These are phyloP conservation scores for Odontarrhena argentea DNA, from an alignment of 345 rosid species.

Conservation along the genomic window DNA sequence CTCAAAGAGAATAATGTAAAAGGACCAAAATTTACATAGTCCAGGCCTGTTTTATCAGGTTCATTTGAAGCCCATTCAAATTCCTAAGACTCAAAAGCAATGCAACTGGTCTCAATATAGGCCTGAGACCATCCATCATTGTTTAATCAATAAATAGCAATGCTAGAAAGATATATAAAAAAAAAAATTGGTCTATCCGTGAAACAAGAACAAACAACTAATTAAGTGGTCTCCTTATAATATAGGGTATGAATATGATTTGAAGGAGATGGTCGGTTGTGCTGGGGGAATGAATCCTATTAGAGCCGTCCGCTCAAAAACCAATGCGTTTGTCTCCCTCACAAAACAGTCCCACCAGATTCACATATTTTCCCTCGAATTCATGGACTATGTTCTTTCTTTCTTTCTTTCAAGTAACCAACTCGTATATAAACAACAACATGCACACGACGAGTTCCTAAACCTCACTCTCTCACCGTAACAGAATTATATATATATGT, in stretches of 20 bases:
- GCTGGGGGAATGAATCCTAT: slow-evolving; percentile 32
- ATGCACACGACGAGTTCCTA: slow-evolving; percentile 39
- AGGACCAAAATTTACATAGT: not conserved
- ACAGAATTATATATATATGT: not conserved
- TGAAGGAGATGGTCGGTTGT: slow-evolving; percentile 39
- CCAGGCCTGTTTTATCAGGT: not conserved
- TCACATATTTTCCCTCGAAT: slow-evolving; percentile 26
- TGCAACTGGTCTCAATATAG: not conserved
- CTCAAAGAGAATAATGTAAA: no score
- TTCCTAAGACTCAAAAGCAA: not conserved
- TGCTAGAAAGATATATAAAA: slow-evolving; percentile 7
- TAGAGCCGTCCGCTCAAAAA: slow-evolving; percentile 33
- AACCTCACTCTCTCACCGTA: slow-evolving; percentile 22
- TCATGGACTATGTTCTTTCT: slow-evolving; percentile 29
- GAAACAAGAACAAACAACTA: not conserved
- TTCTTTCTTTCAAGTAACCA: not conserved
- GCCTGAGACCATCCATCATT: not conserved
- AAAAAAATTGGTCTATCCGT: slow-evolving; percentile 13
- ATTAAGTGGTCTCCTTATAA: slow-evolving; percentile 2
- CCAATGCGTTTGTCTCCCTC: slow-evolving; percentile 39
- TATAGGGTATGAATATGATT: slow-evolving; percentile 23
- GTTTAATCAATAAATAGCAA: not conserved
- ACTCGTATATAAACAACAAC: slow-evolving; percentile 24
- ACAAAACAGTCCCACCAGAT: slow-evolving; percentile 39
- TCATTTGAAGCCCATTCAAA: not conserved